Evolutionary conservation across 345 rosid species (phyloP).

Genomic region (Lepidium didymum): DNA sequence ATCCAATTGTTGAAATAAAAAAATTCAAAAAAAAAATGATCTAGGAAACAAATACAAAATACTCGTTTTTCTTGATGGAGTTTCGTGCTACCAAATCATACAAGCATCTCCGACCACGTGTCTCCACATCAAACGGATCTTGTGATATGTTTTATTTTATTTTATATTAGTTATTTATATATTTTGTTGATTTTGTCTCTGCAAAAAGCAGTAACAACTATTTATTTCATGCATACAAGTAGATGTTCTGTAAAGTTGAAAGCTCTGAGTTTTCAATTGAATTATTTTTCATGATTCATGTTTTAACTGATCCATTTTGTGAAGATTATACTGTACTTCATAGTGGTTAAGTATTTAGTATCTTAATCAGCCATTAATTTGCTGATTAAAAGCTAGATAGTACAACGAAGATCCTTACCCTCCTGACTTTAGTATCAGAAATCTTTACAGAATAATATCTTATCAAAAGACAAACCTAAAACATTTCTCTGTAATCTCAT

Average conservation of each 20-base stretch:
- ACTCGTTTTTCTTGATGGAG: conserved; percentile 14
- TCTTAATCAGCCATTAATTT: neutral
- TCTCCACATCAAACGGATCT: conserved; percentile 31
- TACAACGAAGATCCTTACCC: conserved; percentile 10
- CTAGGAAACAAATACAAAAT: neutral
- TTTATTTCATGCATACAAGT: neutral
- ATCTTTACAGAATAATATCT: conserved; percentile 6
- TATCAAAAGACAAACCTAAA: neutral
- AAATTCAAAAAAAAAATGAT: too few relatives aligned
- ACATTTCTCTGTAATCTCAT: conserved; percentile 2
- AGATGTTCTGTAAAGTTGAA: conserved; percentile 18
- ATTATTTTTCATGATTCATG: conserved; percentile 11
- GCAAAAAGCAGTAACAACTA: neutral
- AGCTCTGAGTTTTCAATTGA: conserved; percentile 3
- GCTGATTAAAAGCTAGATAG: neutral
- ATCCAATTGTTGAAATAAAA: too few relatives aligned
- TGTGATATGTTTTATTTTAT: neutral
- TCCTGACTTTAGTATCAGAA: conserved; percentile 10
- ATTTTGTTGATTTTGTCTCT: conserved; percentile 18
- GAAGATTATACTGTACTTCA: neutral
- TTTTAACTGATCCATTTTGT: conserved; percentile 6
- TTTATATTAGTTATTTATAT: neutral
- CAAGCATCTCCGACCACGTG: conserved; percentile 28
- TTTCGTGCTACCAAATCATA: conserved; percentile 31
- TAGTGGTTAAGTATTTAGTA: neutral